A percentile compares a stretch with the other conserved stretches of the same genome.
Conservation (phyloP, 768 basidiomycete species). For the Xerocomellus chrysenteron region DNA sequence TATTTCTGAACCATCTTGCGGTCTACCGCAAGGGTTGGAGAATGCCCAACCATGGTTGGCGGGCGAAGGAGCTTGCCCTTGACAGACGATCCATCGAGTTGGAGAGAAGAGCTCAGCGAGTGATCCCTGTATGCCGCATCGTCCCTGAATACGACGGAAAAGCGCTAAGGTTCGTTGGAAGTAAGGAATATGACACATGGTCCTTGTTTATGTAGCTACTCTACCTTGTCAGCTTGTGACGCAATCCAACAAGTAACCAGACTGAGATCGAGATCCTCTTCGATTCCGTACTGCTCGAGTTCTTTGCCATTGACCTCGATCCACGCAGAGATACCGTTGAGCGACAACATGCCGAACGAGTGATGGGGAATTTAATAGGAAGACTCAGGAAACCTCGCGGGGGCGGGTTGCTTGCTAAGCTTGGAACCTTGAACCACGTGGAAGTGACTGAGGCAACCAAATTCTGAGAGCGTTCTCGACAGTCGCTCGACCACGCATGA, state of each 20-base stretch:
- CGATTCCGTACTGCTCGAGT: slow-evolving; percentile 27
- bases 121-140: slow-evolving; percentile 2
- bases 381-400: too few relatives aligned
- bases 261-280: slow-evolving; percentile 12
- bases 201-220: not conserved
- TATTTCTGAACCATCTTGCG: slow-evolving; percentile 8
- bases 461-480: slow-evolving; percentile 4
- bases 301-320: slow-evolving; percentile 27
- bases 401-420: too few relatives aligned
- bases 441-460: not conserved
- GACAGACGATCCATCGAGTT: slow-evolving; percentile 20
- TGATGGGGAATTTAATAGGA: not conserved
- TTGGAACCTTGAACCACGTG: slow-evolving; percentile 24
- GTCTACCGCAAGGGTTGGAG: not conserved
- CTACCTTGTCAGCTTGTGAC: slow-evolving; percentile 28
- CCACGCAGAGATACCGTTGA: slow-evolving; percentile 24
- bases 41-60: not conserved
- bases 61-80: slow-evolving; percentile 6
- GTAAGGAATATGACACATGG: not conserved
- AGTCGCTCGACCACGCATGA: slow-evolving; percentile 16
- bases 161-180: slow-evolving; percentile 13
- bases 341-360: slow-evolving; percentile 21
- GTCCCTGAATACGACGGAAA: slow-evolving; percentile 27
- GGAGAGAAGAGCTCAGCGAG: slow-evolving; percentile 1
- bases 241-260: slow-evolving; percentile 32